Base-by-base conservation (phyloP, 176 grass and related monocot species). In the Raddia guianensis region DNA sequence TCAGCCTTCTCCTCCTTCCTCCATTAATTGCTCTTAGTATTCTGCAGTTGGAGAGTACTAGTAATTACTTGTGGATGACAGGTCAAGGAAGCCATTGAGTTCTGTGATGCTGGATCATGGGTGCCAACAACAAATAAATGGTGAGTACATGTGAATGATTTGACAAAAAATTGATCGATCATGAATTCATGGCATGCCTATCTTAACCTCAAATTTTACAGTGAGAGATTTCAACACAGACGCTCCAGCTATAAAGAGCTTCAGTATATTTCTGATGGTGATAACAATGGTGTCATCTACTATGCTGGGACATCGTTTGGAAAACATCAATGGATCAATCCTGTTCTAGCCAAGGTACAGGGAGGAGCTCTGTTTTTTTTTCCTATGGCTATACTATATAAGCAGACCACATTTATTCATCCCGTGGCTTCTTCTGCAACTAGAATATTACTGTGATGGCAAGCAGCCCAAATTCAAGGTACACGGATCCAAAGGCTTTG, bases 241-340 rank as follows among this genome's bases (percentile, higher is more conserved):
- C 82, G 81, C 70, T 93, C 95, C 33, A 94, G 95, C 79, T 98
- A 93, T 90, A 98, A 94, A 75, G 92, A 94, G 79, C 90, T 98
- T 77, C 95, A 93, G 58, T 98, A 91, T 77, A 94, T 98, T 81
- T 92, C 86, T 81, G 95, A 94, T 75, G 92, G 95, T 46, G 95
- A 98, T 78, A 92, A 83, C 54, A 98, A 94, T 53, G 95, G 92
- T 64, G 90, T 94, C 53, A 81, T 98, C 58, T 94, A 98, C 77
- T 94, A 93, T 91, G 80, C 95, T 52, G 95, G 92, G 50, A 94
- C 92, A 6, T 98, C 95, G 71, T 98, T 91, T 16, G 92, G 92
- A 55, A 86, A 87, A 70, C 95, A 98, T 82, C 85, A 89, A 57
- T 98, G 95, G 95, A 93, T 98, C 60, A 98, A 98, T 87, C 95